These are phyloP conservation scores for Colletotrichum falcatum DNA, from an alignment of 2,329 filamentous ascomycete genomes.

Conservation along the genomic window DNA sequence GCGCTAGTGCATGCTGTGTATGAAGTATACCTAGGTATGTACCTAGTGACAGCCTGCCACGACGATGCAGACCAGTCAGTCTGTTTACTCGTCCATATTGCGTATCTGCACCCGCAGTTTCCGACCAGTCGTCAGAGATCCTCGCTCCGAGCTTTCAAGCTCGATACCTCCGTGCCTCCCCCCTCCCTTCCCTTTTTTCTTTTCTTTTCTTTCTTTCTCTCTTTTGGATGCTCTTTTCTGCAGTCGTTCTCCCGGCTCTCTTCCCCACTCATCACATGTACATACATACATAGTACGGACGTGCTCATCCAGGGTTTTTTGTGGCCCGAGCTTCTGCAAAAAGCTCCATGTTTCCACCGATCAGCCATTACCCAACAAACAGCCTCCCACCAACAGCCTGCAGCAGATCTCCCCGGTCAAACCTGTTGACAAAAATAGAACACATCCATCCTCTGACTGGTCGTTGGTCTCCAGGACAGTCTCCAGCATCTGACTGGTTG, in stretches of 20 bases:
- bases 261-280: neutral
- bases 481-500: neutral
- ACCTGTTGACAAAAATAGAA: conserved; percentile 27
- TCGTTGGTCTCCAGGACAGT: conserved; percentile 11
- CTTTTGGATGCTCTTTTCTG: conserved; percentile 12
- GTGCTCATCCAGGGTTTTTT: neutral
- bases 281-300: neutral
- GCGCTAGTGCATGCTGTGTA: neutral
- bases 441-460: neutral
- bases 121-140: conserved; percentile 5
- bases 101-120: conserved; percentile 5
- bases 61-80: conserved; percentile 7
- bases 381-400: conserved; percentile 5
- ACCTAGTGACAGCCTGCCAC: neutral
- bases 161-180: no score
- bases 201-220: neutral
- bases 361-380: no score
- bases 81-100: neutral
- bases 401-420: conserved; percentile 20
- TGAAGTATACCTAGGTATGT: neutral
- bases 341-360: conserved; percentile 19
- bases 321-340: conserved; percentile 32
- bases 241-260: neutral
- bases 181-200: no score
- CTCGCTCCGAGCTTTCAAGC: neutral